These are phyloP conservation scores for Isoetes taiwanensis DNA, from an alignment of 75 land plant species.

Conservation along the genomic window DNA sequence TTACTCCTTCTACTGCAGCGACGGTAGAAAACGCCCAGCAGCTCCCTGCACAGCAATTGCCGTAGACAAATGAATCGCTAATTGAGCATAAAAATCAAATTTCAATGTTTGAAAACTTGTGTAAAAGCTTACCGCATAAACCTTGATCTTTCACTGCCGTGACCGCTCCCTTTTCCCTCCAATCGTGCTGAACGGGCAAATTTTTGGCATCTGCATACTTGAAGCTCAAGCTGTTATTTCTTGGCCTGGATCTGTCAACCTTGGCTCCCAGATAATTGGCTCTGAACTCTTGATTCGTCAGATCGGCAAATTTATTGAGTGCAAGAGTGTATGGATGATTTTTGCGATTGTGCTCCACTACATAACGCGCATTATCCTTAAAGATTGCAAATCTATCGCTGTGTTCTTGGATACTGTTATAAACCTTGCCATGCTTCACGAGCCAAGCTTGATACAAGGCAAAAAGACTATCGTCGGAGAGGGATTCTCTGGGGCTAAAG, in stretches of 20 bases:
- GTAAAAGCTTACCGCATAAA: conserved; percentile 19
- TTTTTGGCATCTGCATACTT: neutral
- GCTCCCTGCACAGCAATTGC: conserved; percentile 16
- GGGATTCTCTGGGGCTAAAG: no score
- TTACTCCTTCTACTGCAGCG: conserved; percentile 15
- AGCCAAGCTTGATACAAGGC: no score
- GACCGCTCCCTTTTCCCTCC: conserved; percentile 38
- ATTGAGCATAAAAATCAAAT: neutral
- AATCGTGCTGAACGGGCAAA: conserved; percentile 8
- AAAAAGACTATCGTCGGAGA: no score
- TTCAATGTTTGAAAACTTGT: conserved; percentile 17
- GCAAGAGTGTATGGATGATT: conserved; percentile 1
- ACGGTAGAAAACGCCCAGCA: conserved; percentile 38
- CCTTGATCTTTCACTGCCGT: conserved; percentile 31
- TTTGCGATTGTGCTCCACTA: conserved; percentile 19
- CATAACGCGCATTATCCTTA: conserved; percentile 34
- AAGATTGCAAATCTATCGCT: conserved; percentile 55
- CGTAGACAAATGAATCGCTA: conserved; percentile 7
- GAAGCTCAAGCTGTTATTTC: neutral
- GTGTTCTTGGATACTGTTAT: no score
- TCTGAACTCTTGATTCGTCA: conserved; percentile 16
- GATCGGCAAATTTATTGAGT: conserved; percentile 21
- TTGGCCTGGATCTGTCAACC: neutral
- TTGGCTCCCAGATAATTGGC: no score
- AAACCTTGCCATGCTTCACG: no score